Evolutionary conservation across 495 filamentous ascomycete species (phyloP).

Genomic region (Podospora tetraspora): DNA sequence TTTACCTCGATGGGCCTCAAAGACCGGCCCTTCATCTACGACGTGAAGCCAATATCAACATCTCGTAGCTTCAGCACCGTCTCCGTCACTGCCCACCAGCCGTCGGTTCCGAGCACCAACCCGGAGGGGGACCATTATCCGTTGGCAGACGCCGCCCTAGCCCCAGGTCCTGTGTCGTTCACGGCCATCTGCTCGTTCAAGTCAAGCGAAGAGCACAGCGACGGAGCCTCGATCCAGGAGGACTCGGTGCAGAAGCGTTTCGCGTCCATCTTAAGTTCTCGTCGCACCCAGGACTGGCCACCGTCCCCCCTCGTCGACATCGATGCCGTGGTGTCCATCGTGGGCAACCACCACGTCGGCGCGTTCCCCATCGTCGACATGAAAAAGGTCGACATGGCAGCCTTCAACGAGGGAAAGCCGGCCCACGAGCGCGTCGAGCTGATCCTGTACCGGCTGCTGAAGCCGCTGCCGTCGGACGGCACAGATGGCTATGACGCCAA

Average conservation of each 20-base stretch:
- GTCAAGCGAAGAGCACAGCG: slow-evolving; percentile 27
- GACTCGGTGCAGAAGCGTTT: slow-evolving; percentile 34
- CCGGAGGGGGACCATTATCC: slow-evolving; percentile 31
- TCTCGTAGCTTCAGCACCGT: slow-evolving; percentile 55
- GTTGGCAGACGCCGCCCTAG: slow-evolving; percentile 29
- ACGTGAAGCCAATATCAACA: slow-evolving; percentile 48
- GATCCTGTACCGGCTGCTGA: slow-evolving; percentile 51
- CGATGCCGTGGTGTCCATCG: slow-evolving; percentile 19
- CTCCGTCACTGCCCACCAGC: slow-evolving; percentile 53
- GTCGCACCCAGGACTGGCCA: slow-evolving; percentile 34
- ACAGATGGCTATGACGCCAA: slow-evolving; percentile 37
- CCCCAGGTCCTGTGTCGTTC: slow-evolving; percentile 51
- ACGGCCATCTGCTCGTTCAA: slow-evolving; percentile 61
- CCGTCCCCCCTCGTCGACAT: slow-evolving; percentile 42
- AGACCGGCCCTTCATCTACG: slow-evolving; percentile 57
- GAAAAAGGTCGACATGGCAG: slow-evolving; percentile 58
- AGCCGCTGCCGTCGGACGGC: slow-evolving; percentile 29
- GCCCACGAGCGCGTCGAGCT: slow-evolving; percentile 56
- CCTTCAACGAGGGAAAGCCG: slow-evolving; percentile 46
- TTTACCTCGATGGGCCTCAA: slow-evolving; percentile 54
- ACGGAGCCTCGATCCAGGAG: slow-evolving; percentile 33
- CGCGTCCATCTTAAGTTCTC: slow-evolving; percentile 28
- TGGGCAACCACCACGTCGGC: slow-evolving; percentile 29
- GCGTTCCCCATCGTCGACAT: slow-evolving; percentile 56
- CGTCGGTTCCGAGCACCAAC: slow-evolving; percentile 31